These are phyloP conservation scores for Canna indica DNA, from an alignment of 176 grass and related monocot species.

Conservation along the genomic window DNA sequence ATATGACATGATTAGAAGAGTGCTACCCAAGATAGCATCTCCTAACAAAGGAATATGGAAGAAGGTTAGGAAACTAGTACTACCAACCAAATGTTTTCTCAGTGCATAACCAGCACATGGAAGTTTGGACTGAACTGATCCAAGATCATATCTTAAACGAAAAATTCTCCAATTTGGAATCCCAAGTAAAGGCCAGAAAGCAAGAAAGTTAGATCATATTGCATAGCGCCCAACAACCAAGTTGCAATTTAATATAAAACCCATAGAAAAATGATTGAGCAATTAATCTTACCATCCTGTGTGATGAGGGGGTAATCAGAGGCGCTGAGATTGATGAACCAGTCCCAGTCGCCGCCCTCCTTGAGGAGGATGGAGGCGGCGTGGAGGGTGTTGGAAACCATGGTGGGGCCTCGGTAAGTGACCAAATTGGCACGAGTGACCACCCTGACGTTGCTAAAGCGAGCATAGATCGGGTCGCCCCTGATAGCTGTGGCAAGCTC, in stretches of 20 bases:
- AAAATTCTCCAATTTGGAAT: not conserved
- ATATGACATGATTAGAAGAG: not conserved
- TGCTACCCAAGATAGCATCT: not conserved
- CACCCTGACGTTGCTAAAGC: conserved; percentile 10
- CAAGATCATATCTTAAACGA: not conserved
- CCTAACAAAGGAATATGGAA: not conserved
- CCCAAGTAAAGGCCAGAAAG: not conserved
- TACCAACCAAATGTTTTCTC: not conserved
- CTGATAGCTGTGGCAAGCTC: not conserved
- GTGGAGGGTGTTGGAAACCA: conserved; percentile 14
- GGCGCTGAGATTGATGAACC: conserved; percentile 19
- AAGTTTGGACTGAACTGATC: not conserved
- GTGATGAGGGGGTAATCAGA: conserved; percentile 16
- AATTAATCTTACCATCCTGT: conserved; percentile 2
- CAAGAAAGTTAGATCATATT: not conserved
- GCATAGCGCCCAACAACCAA: not conserved
- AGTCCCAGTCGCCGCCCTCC: conserved; percentile 10
- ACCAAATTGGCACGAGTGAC: conserved; percentile 3
- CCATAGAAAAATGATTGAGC: not conserved
- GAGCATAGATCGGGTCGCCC: not conserved
- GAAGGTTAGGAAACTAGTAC: too few species aligned
- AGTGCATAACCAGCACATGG: not conserved
- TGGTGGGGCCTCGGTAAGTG: conserved; percentile 11
- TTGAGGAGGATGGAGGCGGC: conserved; percentile 10
- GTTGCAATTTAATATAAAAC: not conserved